phyloP scores from a whole-genome alignment of 257 asterid genomes.

The Solanum lignicaule region DNA sequence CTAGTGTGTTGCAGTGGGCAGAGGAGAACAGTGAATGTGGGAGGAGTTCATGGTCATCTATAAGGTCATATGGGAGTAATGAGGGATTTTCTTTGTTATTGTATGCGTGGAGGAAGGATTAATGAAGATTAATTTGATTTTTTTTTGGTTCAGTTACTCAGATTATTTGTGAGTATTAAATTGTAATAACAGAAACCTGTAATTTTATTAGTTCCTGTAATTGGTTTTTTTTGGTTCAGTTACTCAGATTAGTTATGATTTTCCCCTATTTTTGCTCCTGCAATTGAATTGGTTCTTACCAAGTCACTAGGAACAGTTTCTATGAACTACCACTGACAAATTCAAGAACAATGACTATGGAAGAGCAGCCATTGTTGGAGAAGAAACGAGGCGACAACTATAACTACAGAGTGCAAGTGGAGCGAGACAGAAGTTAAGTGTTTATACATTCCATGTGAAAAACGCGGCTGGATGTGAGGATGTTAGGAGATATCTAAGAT shows the following conservation, averaged over 20 bases:
- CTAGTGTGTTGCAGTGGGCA: slow-evolving; percentile 38
- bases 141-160: neutral
- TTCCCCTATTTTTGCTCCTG: neutral
- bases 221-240: neutral
- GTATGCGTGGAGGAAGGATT: slow-evolving; percentile 35
- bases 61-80: slow-evolving; percentile 14
- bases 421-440: neutral
- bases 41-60: slow-evolving; percentile 31
- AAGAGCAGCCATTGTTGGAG: neutral
- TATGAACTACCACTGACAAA: neutral
- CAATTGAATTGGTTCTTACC: neutral
- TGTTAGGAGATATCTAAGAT: neutral
- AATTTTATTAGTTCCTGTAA: neutral
- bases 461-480: neutral
- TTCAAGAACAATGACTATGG: neutral
- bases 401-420: neutral
- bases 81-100: slow-evolving; percentile 25
- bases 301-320: neutral
- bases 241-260: neutral
- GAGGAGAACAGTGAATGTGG: slow-evolving; percentile 34
- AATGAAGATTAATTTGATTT: neutral
- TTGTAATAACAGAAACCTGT: neutral
- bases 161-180: neutral
- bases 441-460: neutral
- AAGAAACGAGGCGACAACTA: neutral